phyloP scores from a whole-genome alignment of 768 basidiomycete species.

The Hericium alpestre region DNA sequence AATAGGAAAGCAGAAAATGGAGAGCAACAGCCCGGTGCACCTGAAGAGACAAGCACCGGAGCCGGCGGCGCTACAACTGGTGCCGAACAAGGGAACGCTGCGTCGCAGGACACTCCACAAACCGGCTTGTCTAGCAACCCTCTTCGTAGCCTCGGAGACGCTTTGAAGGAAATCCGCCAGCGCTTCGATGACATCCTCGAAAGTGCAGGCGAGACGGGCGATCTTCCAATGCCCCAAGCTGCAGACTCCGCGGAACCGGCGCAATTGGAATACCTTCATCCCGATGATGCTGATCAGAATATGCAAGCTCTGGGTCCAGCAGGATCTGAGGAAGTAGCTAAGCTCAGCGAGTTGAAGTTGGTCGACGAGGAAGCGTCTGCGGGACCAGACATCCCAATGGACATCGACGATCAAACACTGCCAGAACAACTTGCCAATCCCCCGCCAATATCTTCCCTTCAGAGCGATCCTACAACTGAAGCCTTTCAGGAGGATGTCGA shows the following conservation, averaged over 20 bases:
- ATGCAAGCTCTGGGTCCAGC: constrained; percentile 89
- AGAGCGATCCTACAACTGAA: constrained; percentile 20
- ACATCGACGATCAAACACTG: constrained; percentile 30
- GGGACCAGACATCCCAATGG: constrained; percentile 32
- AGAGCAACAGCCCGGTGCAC: not conserved
- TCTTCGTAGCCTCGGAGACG: constrained; percentile 74
- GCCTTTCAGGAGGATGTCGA: constrained; percentile 26
- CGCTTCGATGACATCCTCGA: constrained; percentile 76
- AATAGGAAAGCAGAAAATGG: not conserved
- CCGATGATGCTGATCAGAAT: constrained; percentile 56
- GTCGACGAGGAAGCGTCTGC: constrained; percentile 42
- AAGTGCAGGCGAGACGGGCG: constrained; percentile 22
- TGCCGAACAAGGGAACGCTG: constrained; percentile 33
- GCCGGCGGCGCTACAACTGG: constrained; percentile 27
- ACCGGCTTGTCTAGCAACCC: constrained; percentile 33
- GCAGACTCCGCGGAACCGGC: constrained; percentile 28
- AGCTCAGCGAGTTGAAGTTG: constrained; percentile 71
- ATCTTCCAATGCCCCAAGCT: constrained; percentile 23
- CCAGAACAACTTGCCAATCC: not conserved
- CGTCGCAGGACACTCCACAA: constrained; percentile 19
- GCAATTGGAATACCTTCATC: constrained; percentile 68
- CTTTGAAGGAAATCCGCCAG: constrained; percentile 68
- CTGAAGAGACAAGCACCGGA: constrained; percentile 3
- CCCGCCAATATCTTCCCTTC: constrained; percentile 17
- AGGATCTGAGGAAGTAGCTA: constrained; percentile 72